A percentile compares a stretch with the other conserved stretches of the same genome.
These are phyloP conservation scores for Chrysochromulina tobinii DNA, from an alignment of 78 protist genomes.

Conservation along the genomic window DNA sequence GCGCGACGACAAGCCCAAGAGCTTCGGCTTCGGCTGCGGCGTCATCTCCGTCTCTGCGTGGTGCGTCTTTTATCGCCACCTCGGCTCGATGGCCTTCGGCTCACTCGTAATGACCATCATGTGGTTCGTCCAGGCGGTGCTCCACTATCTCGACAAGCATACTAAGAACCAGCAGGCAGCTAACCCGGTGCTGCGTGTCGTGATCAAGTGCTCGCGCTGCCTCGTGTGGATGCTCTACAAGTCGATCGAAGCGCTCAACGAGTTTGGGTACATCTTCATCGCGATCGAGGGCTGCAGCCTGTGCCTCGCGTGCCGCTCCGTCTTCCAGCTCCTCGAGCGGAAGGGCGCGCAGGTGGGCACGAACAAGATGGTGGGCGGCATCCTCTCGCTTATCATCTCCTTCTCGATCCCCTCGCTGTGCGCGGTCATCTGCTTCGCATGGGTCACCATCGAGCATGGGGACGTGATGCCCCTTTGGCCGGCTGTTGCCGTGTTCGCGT, in stretches of 20 bases:
- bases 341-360: too few relatives aligned
- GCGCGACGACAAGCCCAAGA: not conserved
- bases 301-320: too few relatives aligned
- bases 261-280: not conserved
- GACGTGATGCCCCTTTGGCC: too few relatives aligned
- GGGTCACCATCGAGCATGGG: too few relatives aligned
- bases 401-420: too few relatives aligned
- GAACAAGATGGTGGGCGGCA: too few relatives aligned
- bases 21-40: not conserved
- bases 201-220: not conserved
- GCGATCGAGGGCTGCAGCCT: too few relatives aligned
- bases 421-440: too few relatives aligned
- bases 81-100: conserved; percentile 84
- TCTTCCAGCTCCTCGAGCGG: too few relatives aligned
- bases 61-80: conserved; percentile 55
- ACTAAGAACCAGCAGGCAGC: conserved; percentile 1
- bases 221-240: not conserved
- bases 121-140: conserved; percentile 68
- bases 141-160: conserved; percentile 56
- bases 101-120: conserved; percentile 75
- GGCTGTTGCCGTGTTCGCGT: too few relatives aligned
- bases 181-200: not conserved
- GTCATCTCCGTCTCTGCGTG: not conserved
- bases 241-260: not conserved
- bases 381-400: too few relatives aligned